Evolutionary conservation across 2,329 filamentous ascomycete species (phyloP), one percentile per base, ranked within the genome.

Genomic region (Davidsoniella neocaledoniae): DNA sequence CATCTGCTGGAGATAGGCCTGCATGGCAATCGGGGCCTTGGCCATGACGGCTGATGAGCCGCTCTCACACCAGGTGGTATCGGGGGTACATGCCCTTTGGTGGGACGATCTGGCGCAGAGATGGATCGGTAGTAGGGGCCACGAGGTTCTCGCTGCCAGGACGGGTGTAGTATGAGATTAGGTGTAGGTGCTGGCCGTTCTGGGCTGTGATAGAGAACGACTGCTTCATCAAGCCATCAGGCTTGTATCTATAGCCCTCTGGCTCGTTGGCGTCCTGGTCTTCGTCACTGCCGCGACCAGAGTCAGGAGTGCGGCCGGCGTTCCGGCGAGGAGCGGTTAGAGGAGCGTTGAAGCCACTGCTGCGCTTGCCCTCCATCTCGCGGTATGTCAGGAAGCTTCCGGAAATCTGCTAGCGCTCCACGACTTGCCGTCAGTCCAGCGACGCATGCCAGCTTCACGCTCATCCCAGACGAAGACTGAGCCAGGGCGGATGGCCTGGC

Each of bases 401-500:
- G 0, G 90, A 96, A 0, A 98, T 55, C 91, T 79, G 67, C 90
- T 96, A 33, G 91, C 91, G 61, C 90, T 96, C 91, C 91, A 98
- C 36, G 90, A 96, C 65, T 98, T 98, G 51, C 91, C 91, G 59
- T 98, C 91, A 0, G 91, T 98, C 91, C 91, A 98, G 64, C 91
- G 74, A 60, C 91, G 77, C 91, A 98, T 98, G 57, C 91, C 91
- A 9, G 91, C 91, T 69, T 98, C 91, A 58, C 90, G 74, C 70
- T 98, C 91, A 64, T 98, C 91, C 91, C 91, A 98, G n/a, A 98
- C 91, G 60, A 96, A 98, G 3, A 98, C 90, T 0, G 91, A 98
- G 41, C 91, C 91, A 1, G 90, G 94, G 60, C 86, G 82, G 63
- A 98, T 98, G 3, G 86, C 86, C 62, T 95, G 88, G 54, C 91